These are phyloP conservation scores for Mycena polygramma DNA, from an alignment of 768 basidiomycete genomes.

Conservation along the genomic window DNA sequence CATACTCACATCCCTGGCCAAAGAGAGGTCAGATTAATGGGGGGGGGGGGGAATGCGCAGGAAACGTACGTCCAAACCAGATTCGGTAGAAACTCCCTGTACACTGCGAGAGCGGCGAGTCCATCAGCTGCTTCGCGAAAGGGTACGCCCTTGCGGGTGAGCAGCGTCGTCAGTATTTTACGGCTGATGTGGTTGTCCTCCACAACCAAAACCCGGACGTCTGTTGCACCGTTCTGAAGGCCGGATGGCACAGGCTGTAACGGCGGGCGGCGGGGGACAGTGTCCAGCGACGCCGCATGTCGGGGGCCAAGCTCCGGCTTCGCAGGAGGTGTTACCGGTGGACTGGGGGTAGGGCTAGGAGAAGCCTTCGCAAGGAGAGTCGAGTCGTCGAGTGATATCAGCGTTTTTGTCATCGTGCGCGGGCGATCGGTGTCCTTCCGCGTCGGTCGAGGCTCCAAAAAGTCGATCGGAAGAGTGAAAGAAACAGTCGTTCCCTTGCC, in stretches of 20 bases:
- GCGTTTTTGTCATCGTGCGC: background rate
- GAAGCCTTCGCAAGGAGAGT: background rate
- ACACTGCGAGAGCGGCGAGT: constrained; percentile 14
- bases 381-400: constrained; percentile 12
- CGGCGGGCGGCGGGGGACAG: background rate
- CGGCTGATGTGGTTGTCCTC: constrained; percentile 24
- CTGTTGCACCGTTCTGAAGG: background rate
- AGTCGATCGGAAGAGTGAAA: constrained; percentile 23
- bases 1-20: constrained; percentile 19
- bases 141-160: constrained; percentile 17
- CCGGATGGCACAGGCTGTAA: background rate
- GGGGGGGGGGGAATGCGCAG: background rate
- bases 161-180: constrained; percentile 20
- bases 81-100: constrained; percentile 20
- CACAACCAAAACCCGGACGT: constrained; percentile 17
- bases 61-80: constrained; percentile 25
- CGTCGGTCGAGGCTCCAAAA: background rate
- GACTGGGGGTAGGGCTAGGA: background rate
- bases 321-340: background rate
- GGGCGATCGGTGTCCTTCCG: constrained; percentile 5
- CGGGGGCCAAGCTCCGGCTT: background rate
- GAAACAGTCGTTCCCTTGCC: constrained; percentile 18
- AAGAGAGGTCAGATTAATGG: background rate
- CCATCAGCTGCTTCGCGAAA: constrained; percentile 24
- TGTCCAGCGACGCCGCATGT: background rate